These are phyloP conservation scores for Phytophthora pseudosyringae DNA, from an alignment of 352 stramenopile genomes.

Conservation along the genomic window DNA sequence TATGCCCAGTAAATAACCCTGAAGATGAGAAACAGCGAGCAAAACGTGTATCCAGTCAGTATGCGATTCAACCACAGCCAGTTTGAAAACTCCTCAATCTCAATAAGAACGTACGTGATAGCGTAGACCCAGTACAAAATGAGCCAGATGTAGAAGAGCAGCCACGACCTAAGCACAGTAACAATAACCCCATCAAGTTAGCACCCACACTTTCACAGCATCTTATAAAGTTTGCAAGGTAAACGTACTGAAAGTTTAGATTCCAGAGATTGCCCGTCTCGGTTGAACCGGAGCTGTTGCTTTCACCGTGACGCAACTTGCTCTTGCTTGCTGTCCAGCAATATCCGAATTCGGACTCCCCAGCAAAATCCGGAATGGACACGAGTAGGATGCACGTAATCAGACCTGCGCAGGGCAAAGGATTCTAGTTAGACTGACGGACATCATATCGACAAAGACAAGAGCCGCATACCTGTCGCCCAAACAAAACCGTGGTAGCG, in stretches of 20 bases:
- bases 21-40: not conserved
- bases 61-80: not conserved
- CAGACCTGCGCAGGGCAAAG: slow-evolving; percentile 34
- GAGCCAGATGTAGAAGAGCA: slow-evolving; percentile 89
- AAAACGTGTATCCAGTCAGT: slow-evolving; percentile 11
- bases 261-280: slow-evolving; percentile 77
- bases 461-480: slow-evolving; percentile 51
- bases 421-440: too few species aligned
- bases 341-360: slow-evolving; percentile 83
- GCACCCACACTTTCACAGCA: not conserved
- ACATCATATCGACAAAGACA: not conserved
- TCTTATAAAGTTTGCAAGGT: not conserved
- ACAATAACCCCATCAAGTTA: slow-evolving; percentile 2
- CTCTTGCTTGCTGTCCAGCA: slow-evolving; percentile 84
- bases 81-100: not conserved
- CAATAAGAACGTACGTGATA: slow-evolving; percentile 55
- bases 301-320: slow-evolving; percentile 41
- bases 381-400: slow-evolving; percentile 76
- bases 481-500: slow-evolving; percentile 88
- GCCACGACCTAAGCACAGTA: slow-evolving; percentile 62
- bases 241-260: slow-evolving; percentile 80
- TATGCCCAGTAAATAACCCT: slow-evolving; percentile 89
- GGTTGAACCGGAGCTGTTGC: slow-evolving; percentile 26
- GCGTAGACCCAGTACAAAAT: slow-evolving; percentile 89
- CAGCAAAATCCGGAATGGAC: slow-evolving; percentile 72